phyloP scores from a whole-genome alignment of 495 filamentous ascomycete species.

The Corynascus novoguineensis region DNA sequence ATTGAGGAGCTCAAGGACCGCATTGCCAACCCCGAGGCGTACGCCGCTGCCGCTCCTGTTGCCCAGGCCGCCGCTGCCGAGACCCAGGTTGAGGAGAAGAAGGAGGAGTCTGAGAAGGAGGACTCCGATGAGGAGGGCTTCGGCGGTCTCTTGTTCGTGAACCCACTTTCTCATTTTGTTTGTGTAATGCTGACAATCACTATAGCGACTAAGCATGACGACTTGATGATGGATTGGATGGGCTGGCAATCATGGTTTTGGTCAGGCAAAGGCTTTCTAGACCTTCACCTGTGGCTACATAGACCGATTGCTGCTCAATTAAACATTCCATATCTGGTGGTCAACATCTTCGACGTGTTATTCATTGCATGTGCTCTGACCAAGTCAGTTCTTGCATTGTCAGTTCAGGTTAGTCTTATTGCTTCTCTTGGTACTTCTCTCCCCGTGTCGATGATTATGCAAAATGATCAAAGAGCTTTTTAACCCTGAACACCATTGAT shows the following conservation, averaged over 20 bases:
- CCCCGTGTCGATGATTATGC: slow-evolving; percentile 48
- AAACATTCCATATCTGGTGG: slow-evolving; percentile 31
- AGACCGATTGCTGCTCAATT: slow-evolving; percentile 44
- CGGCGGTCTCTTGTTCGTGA: slow-evolving; percentile 65
- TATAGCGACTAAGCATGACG: slow-evolving; percentile 40
- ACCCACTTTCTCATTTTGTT: neutral
- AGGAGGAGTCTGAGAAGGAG: slow-evolving; percentile 59
- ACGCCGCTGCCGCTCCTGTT: slow-evolving; percentile 71
- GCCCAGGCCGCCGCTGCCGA: slow-evolving; percentile 50
- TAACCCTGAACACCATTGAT: slow-evolving; percentile 47
- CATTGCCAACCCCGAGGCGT: slow-evolving; percentile 96
- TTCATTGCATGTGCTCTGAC: slow-evolving; percentile 3
- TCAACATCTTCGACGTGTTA: slow-evolving; percentile 7
- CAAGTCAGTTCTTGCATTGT: neutral
- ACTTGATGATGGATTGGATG: slow-evolving; percentile 31
- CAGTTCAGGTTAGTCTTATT: slow-evolving; percentile 41
- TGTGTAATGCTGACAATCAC: slow-evolving; percentile 19
- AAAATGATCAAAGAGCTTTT: slow-evolving; percentile 49
- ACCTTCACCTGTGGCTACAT: slow-evolving; percentile 37
- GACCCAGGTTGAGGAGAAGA: slow-evolving; percentile 52
- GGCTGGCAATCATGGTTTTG: slow-evolving; percentile 35
- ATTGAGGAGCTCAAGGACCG: slow-evolving; percentile 98
- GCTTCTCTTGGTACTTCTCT: neutral
- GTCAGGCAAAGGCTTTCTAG: slow-evolving; percentile 32
- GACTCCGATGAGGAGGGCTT: slow-evolving; percentile 53